Base-by-base conservation (phyloP, 306 rosid genomes). In the Quercus aquifolioides region DNA sequence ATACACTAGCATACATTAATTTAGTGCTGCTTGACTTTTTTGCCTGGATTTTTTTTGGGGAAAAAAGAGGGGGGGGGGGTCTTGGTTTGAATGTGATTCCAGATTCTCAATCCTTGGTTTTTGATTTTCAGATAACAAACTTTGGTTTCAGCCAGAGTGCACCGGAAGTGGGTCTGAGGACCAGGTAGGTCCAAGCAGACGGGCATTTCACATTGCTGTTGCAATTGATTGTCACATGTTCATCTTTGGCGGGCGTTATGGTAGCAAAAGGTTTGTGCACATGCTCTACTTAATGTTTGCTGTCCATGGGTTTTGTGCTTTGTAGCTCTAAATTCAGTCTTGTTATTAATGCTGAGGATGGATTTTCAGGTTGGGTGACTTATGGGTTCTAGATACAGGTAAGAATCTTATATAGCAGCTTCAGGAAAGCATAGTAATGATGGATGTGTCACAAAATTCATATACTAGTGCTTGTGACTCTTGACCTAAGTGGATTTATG, bases 171-270 rank as follows among this genome's bases (percentile, higher is more conserved):
- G 88, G 65, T 84, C 94, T 41, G 91, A 88, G 58, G 97, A 91
- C 76, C 90, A 87, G 79, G 97, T 94, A 65, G 99, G 95, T 76
- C 98, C 98, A 51, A 86, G 90, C 72, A 89, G 96, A 28, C 95
- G 97, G 74, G 97, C 99, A 33, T 94, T 94, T 84, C 94, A 94
- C 73, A 79, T 94, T 67, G 94, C 99, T 2, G 94, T 92, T 85
- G 78, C 96, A 52, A 94, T 92, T 81, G 99, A 92, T 80, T 94
- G 99, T 79, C 95, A 90, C 82, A 91, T 94, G 99, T 92, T 94
- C 84, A 82, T 94, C 74, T 94, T 94, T 88, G 99, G 99, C 10
- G 99, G 99, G 23, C 97, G 97, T 71, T 87, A 19, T 21, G 97
- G 90, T 35, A 81, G 90, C 81, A 89, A 90, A 78, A 91, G 97